Percentiles rank a stretch among this genome's conserved stretches.
These are phyloP conservation scores for Dipteronia dyeriana DNA, from an alignment of 345 rosid genomes.

Conservation along the genomic window DNA sequence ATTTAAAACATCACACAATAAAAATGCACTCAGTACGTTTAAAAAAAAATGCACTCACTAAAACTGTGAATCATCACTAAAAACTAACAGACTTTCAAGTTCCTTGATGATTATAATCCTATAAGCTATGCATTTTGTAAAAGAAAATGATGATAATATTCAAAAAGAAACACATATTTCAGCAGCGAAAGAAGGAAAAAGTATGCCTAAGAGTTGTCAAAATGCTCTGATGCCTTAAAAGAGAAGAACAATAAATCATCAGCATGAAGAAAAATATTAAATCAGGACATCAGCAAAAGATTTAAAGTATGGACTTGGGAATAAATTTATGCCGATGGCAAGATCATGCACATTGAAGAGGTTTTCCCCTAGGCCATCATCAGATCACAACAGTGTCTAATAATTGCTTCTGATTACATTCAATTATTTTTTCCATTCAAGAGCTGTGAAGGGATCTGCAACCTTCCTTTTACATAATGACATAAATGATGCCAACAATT, in stretches of 20 bases:
- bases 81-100: background rate
- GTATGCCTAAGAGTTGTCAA: background rate
- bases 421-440: background rate
- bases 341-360: background rate
- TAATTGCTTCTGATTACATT: background rate
- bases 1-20: background rate
- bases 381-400: background rate
- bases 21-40: too few relatives aligned
- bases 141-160: background rate
- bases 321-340: background rate
- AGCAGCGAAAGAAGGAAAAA: background rate
- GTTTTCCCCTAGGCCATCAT: background rate
- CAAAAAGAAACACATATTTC: background rate
- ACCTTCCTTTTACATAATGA: background rate
- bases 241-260: background rate
- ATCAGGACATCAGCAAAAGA: background rate
- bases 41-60: background rate
- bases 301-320: too few relatives aligned
- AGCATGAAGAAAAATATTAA: too few relatives aligned
- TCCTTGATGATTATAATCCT: background rate
- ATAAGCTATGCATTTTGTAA: background rate
- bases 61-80: background rate
- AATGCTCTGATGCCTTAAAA: background rate
- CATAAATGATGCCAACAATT: background rate
- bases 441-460: conserved; percentile 5